Percentiles rank a stretch among this genome's conserved stretches.
Evolutionary conservation across 805 yeast genomes (phyloP).

Genomic region (Candida maesae): DNA sequence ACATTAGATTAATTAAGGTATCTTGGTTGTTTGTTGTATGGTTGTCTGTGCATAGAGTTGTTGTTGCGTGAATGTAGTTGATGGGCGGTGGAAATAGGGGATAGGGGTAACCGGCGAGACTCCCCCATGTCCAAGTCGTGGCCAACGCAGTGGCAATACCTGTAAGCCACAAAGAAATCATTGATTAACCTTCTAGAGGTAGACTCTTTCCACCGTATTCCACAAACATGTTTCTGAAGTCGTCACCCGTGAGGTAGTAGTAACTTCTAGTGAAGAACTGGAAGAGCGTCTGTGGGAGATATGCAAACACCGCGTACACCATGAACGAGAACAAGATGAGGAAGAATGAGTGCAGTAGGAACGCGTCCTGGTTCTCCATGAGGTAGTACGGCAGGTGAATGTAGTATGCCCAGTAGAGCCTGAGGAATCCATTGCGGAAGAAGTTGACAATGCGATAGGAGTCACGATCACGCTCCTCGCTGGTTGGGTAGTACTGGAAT

Average conservation of each 20-base stretch:
- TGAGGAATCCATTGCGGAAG: constrained; percentile 28
- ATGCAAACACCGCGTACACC: constrained; percentile 35
- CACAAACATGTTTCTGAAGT: constrained; percentile 21
- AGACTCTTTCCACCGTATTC: constrained; percentile 15
- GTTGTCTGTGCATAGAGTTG: no score
- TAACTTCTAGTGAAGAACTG: constrained; percentile 27
- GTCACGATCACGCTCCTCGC: constrained; percentile 26
- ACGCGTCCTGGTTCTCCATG: constrained; percentile 41
- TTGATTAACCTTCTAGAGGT: neutral
- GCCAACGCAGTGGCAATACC: no score
- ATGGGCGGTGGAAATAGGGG: no score
- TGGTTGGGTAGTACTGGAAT: constrained; percentile 28
- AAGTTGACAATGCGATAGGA: constrained; percentile 24
- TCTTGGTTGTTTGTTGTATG: no score
- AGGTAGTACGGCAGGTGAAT: constrained; percentile 42
- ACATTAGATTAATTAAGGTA: no score
- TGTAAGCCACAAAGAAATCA: neutral
- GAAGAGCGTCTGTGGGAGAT: constrained; percentile 26
- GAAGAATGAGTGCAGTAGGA: constrained; percentile 36
- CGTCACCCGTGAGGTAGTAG: constrained; percentile 33
- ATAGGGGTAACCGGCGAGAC: neutral
- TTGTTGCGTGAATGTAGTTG: no score
- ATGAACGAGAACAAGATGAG: constrained; percentile 34
- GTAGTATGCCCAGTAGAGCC: constrained; percentile 41
- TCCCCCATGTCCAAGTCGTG: neutral